Evolutionary conservation across 345 rosid genomes (phyloP).

Genomic region (Citrus medica): DNA sequence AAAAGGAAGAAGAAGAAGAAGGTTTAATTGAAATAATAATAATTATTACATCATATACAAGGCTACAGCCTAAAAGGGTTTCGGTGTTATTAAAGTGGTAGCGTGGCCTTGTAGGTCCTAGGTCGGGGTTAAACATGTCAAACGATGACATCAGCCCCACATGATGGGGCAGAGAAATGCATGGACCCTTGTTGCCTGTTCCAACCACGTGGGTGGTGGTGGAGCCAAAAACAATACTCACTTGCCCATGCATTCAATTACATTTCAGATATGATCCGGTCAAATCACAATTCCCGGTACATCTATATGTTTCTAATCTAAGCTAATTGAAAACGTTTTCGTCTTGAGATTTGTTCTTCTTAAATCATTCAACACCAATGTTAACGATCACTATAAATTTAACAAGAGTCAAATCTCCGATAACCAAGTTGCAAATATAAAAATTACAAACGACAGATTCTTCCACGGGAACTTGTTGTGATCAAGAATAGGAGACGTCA

Average conservation of each 20-base stretch:
- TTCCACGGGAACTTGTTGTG: too few species aligned
- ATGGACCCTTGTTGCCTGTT: background rate
- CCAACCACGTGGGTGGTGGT: constrained; percentile 15
- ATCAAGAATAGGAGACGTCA: too few species aligned
- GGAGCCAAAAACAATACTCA: background rate
- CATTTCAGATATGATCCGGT: constrained; percentile 7
- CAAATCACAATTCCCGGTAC: constrained; percentile 30
- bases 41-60: background rate
- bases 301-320: background rate
- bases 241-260: too few species aligned
- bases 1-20: too few species aligned
- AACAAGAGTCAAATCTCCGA: too few species aligned
- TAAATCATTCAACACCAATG: too few species aligned
- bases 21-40: background rate
- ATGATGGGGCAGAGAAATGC: background rate
- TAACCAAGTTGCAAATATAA: too few species aligned
- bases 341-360: constrained; percentile 28
- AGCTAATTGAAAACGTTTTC: background rate
- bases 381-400: too few species aligned
- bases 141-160: background rate
- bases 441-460: too few species aligned
- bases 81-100: background rate
- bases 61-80: background rate
- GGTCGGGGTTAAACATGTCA: background rate
- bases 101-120: background rate